Evolutionary conservation across 306 rosid genomes (phyloP), one percentile per base, ranked within the genome.

Genomic region (Ceratonia siliqua): DNA sequence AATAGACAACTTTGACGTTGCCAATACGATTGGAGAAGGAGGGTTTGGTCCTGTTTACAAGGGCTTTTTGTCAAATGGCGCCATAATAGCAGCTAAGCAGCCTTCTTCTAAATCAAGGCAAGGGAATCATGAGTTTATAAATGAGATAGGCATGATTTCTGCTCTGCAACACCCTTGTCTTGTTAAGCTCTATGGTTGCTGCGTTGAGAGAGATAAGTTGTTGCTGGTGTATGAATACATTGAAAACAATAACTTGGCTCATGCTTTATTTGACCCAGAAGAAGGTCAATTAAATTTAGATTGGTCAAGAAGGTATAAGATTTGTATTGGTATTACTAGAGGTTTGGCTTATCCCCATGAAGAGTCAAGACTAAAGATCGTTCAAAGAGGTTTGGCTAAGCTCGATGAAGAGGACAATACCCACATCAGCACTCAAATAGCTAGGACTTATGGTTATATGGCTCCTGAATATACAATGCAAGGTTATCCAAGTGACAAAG

Each of bases 351-450:
- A 85, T 78, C 96, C 89, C 73, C 98, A 90, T 36, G 94, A 87
- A 53, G 96, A 90, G 62, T 92, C 98, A 41, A 75, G 86, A 67
- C 48, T 92, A 84, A 92, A 92, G 81, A 84, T 92, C 30, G 96
- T 92, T 36, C 98, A 92, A 27, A 84, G 98, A 64, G 96, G 98
- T 65, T 85, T 92, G 67, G 98, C 98, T 38, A 92, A 90, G 80
- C 92, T 92, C 62, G 84, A 90, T 71, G 98, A 90, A 54, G 92
- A 85, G 78, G 96, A 87, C 36, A 78, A 88, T 58, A 90, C 94
- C 0, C 96, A 90, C 59, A 87, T 90, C 43, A 92, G 91, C 82
- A 90, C 96, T 25, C 68, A 90, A 65, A 74, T 90, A 33, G 96
- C 96, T n/a, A 0, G 96, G 94, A 78, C n/a, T n/a, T n/a, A n/a